Percentiles rank a stretch among this genome's conserved stretches.
Evolutionary conservation across 441 rosid species (phyloP).

Genomic region (Biscutella auriculata): DNA sequence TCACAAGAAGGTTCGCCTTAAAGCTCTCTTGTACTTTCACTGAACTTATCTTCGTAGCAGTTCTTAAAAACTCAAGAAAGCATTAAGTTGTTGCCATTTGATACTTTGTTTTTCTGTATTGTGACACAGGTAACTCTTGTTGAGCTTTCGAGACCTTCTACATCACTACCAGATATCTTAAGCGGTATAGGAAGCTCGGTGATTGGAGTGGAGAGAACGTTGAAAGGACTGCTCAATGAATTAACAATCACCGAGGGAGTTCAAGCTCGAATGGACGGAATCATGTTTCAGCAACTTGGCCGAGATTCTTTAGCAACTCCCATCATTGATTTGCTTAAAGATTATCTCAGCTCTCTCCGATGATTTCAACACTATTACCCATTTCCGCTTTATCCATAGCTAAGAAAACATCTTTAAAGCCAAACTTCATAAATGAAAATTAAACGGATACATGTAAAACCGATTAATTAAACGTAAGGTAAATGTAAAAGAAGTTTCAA

Average conservation of each 20-base stretch:
- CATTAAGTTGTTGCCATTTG: not conserved
- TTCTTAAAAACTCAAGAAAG: not conserved
- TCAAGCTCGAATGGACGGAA: conserved; percentile 93
- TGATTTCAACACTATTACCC: not conserved
- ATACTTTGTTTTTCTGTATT: not conserved
- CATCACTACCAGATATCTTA: conserved; percentile 59
- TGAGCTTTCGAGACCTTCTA: conserved; percentile 71
- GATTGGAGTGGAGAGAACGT: conserved; percentile 50
- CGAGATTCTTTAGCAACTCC: conserved; percentile 43
- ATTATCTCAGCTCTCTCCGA: conserved; percentile 63
- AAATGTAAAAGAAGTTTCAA: conserved; percentile 6
- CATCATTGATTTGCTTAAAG: conserved; percentile 47
- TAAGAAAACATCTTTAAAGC: not conserved
- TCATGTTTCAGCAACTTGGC: conserved; percentile 61
- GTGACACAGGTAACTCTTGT: conserved; percentile 56
- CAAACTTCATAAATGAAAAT: not conserved
- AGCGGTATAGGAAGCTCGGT: conserved; percentile 62
- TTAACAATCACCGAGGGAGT: conserved; percentile 45
- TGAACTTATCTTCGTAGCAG: not conserved
- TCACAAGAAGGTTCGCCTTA: conserved; percentile 39
- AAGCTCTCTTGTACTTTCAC: not conserved
- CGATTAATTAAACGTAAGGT: not conserved
- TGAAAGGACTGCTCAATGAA: conserved; percentile 52
- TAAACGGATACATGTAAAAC: not conserved
- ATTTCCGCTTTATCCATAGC: not conserved